phyloP scores from a whole-genome alignment of 768 basidiomycete species.

The Pisolithus marmoratus region DNA sequence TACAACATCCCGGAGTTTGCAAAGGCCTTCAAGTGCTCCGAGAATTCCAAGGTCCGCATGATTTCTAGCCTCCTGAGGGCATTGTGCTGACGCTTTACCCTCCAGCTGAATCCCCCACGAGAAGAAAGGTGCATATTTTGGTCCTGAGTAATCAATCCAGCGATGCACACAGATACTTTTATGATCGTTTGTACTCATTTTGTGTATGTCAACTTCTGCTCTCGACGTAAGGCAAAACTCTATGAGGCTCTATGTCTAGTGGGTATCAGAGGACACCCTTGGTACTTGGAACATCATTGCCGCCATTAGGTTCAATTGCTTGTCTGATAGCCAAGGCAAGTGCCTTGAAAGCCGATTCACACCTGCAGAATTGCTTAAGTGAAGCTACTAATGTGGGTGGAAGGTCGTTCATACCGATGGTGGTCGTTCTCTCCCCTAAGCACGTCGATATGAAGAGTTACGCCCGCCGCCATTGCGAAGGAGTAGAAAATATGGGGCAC shows the following conservation, averaged over 20 bases:
- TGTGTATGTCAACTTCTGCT: too few species aligned
- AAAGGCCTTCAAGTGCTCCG: constrained; percentile 76
- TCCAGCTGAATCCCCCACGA: constrained; percentile 74
- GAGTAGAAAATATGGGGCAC: constrained; percentile 96
- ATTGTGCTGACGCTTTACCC: constrained; percentile 1
- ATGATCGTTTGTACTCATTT: too few species aligned
- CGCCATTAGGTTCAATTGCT: constrained; percentile 87
- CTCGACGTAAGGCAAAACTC: too few species aligned
- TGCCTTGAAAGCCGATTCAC: constrained; percentile 98
- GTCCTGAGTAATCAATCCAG: constrained; percentile 35
- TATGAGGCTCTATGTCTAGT: not conserved
- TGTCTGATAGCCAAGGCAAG: constrained; percentile 91
- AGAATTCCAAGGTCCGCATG: constrained; percentile 61
- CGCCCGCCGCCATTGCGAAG: constrained; percentile 94
- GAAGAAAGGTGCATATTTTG: constrained; percentile 81
- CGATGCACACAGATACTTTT: too few species aligned
- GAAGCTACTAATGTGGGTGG: not conserved
- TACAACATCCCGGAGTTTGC: constrained; percentile 88
- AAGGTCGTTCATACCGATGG: constrained; percentile 62
- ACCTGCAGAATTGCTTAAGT: constrained; percentile 41
- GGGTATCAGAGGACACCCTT: constrained; percentile 76
- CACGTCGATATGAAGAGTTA: constrained; percentile 91
- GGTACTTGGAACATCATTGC: constrained; percentile 89
- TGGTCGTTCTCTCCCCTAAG: constrained; percentile 96
- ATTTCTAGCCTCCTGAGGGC: not conserved